Conservation (phyloP, 345 rosid species). For the Hirschfeldia incana region DNA sequence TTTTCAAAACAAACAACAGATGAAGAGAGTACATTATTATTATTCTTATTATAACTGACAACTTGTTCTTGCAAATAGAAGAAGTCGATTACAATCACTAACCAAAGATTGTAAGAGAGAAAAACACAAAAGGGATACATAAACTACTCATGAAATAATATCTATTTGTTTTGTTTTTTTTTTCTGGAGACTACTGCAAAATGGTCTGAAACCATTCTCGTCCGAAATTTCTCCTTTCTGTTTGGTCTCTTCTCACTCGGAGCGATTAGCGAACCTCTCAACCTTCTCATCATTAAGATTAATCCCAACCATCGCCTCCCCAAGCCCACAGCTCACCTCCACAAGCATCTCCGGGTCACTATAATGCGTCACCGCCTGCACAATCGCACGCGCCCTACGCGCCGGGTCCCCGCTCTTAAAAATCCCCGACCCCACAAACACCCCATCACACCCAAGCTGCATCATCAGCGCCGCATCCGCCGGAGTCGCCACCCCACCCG, state of each 20-base stretch:
- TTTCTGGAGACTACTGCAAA: not conserved
- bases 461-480: conserved; percentile 84
- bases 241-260: conserved; percentile 36
- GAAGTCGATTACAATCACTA: conserved; percentile 29
- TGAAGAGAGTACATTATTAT: conserved; percentile 11
- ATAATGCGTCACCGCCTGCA: conserved; percentile 75
- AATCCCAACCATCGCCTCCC: conserved; percentile 80
- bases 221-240: conserved; percentile 7
- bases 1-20: not conserved
- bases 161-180: not conserved
- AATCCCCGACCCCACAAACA: conserved; percentile 70
- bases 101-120: not conserved
- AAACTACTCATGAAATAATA: conserved; percentile 27
- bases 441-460: conserved; percentile 83
- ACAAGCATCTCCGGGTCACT: conserved; percentile 69
- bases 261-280: conserved; percentile 72
- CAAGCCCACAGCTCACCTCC: conserved; percentile 74
- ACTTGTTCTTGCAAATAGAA: conserved; percentile 39
- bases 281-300: conserved; percentile 65
- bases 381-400: conserved; percentile 68
- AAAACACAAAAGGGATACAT: conserved; percentile 28
- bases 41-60: conserved; percentile 23
- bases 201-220: conserved; percentile 19
- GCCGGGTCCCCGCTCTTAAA: conserved; percentile 79
- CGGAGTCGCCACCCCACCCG: conserved; percentile 81